Conservation (phyloP, 2,329 filamentous ascomycete species). For the Dactylellina leptospora region DNA sequence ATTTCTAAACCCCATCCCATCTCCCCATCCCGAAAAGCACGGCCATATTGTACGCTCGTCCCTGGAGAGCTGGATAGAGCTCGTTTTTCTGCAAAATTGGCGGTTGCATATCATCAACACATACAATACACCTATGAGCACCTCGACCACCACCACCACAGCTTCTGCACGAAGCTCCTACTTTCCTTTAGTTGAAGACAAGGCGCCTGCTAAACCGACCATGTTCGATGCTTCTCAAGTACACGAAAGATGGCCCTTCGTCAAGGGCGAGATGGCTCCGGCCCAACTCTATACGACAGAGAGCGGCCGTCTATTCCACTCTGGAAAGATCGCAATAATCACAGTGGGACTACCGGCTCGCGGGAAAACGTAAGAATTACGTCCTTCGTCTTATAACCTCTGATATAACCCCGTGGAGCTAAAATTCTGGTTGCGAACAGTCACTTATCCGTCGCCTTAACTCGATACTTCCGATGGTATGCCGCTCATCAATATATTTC, state of each 20-base stretch:
- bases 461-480: constrained; percentile 89
- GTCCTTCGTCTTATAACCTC: no score
- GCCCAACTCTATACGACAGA: constrained; percentile 98
- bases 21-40: background rate
- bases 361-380: constrained; percentile 82
- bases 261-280: constrained; percentile 75
- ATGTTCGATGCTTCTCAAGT: constrained; percentile 44
- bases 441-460: constrained; percentile 94
- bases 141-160: constrained; percentile 12
- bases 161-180: constrained; percentile 25
- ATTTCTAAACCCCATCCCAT: background rate
- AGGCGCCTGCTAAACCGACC: constrained; percentile 32
- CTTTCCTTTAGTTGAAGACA: constrained; percentile 33
- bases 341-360: constrained; percentile 94
- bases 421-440: constrained; percentile 61
- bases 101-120: constrained; percentile 40
- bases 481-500: background rate
- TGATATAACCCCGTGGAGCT: constrained; percentile 9
- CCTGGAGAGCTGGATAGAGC: constrained; percentile 44
- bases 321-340: constrained; percentile 94
- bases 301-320: constrained; percentile 95
- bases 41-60: background rate
- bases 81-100: constrained; percentile 22
- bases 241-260: constrained; percentile 52
- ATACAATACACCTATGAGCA: constrained; percentile 33